Conservation (phyloP, 805 yeast genomes). For the Lachancea dasiensis region DNA sequence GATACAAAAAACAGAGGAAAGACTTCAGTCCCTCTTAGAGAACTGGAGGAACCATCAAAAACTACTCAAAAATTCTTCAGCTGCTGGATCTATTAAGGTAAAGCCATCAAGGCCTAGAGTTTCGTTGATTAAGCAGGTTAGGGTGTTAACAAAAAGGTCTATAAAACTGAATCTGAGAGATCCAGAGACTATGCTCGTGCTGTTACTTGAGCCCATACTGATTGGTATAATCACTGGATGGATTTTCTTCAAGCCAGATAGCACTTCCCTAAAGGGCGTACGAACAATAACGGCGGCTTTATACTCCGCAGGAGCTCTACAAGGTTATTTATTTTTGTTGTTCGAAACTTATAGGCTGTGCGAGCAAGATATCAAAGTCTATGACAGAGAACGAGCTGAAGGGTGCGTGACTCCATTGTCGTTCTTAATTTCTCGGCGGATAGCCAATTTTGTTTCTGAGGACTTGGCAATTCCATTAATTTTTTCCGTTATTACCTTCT, state of each 20-base stretch:
- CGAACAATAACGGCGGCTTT: conserved; percentile 50
- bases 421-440: conserved; percentile 56
- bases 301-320: conserved; percentile 48
- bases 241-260: conserved; percentile 59
- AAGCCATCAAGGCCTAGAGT: conserved; percentile 25
- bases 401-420: conserved; percentile 61
- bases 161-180: conserved; percentile 45
- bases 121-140: conserved; percentile 39
- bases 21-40: conserved; percentile 33
- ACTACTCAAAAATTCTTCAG: neutral
- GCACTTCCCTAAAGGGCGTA: conserved; percentile 44
- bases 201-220: conserved; percentile 42
- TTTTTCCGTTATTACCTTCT: conserved; percentile 59
- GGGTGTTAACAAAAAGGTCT: conserved; percentile 41
- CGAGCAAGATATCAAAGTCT: conserved; percentile 46
- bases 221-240: conserved; percentile 67
- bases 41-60: conserved; percentile 33
- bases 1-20: conserved; percentile 31
- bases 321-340: conserved; percentile 48
- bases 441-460: conserved; percentile 61
- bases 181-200: conserved; percentile 40
- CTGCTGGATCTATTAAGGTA: conserved; percentile 5
- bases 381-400: conserved; percentile 67
- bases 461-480: conserved; percentile 58
- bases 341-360: conserved; percentile 57